phyloP scores from a whole-genome alignment of 208 protist genomes.

The Leishmania martiniquensis region DNA sequence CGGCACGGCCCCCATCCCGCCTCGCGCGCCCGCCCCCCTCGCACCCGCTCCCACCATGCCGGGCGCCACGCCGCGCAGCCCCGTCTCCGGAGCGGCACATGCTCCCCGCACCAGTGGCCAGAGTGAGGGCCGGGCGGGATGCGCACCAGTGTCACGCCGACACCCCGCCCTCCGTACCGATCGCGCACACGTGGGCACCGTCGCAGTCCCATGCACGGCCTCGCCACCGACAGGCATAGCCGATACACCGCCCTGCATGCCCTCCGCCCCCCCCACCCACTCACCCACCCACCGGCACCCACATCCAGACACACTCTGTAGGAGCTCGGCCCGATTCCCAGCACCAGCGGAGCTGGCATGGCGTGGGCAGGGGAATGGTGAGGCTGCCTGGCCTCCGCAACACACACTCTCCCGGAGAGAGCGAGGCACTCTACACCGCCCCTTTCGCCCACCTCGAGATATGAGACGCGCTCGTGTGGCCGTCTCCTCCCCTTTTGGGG shows the following conservation, averaged over 20 bases:
- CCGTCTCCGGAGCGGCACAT: background rate
- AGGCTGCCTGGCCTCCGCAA: background rate
- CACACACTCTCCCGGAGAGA: too few relatives aligned
- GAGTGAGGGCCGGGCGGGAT: background rate
- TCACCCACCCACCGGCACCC: too few relatives aligned
- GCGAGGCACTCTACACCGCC: too few relatives aligned
- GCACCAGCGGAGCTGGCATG: background rate
- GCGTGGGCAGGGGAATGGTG: background rate
- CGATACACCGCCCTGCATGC: too few relatives aligned
- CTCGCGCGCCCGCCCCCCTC: background rate
- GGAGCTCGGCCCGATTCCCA: background rate
- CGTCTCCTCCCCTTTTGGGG: too few relatives aligned
- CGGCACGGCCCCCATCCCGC: background rate
- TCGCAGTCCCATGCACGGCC: too few relatives aligned
- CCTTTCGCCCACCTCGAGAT: too few relatives aligned
- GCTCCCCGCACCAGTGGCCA: background rate
- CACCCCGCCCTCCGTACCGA: background rate
- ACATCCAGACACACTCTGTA: too few relatives aligned
- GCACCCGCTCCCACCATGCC: background rate
- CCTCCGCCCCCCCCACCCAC: too few relatives aligned
- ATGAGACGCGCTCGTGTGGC: too few relatives aligned
- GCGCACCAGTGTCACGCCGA: background rate
- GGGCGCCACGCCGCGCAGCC: background rate
- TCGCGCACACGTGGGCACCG: background rate
- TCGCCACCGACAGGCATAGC: too few relatives aligned